Evolutionary conservation across 1,284 basidiomycete species (phyloP), one percentile per base, ranked within the genome.

Genomic region (Ceratobasidium theobromae): DNA sequence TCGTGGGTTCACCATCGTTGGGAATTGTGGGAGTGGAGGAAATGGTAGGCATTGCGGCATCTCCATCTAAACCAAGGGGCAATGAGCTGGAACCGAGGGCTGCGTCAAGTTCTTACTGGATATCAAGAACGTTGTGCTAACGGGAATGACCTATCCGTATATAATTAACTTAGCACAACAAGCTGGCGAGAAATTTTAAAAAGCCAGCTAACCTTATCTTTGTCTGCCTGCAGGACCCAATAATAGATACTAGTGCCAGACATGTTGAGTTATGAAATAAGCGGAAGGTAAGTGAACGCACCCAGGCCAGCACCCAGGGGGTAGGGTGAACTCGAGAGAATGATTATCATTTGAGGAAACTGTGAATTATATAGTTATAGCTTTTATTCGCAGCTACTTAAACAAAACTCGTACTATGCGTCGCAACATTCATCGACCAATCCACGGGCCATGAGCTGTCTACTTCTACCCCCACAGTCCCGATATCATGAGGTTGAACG

Each of bases 401-500:
- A n/a, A 11, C 58, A 30, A 16, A 52, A 43, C 2, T 3, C 58
- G 30, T 32, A 64, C 58, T 32, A 30, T 64, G 58, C 1, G 16
- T 41, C 4, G 58, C 58, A 41, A 40, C 18, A 4, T 16, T 64
- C 30, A 16, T 27, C 14, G 23, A 64, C 48, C 32, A 64, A 38
- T 64, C 46, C n/a, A 43, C 18, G 4, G 58, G 48, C 32, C 53
- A 55, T 23, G 58, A 40, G 8, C 16, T 52, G 14, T 52, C 9
- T 18, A 51, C 46, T 6, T 1, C n/a, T 25, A 52, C 30, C 4
- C 48, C 58, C 4, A 32, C 18, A 25, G 9, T 21, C n/a, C 18
- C 12, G n/a, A 52, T 25, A 30, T 23, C 6, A 28, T 11, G 23
- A 12, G 58, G 58, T 14, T 32, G 58, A 40, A 30, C 58, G 12